A percentile compares a stretch with the other conserved stretches of the same genome.
Evolutionary conservation across 2,329 filamentous ascomycete species (phyloP).

Genomic region (Talaromyces marneffei): DNA sequence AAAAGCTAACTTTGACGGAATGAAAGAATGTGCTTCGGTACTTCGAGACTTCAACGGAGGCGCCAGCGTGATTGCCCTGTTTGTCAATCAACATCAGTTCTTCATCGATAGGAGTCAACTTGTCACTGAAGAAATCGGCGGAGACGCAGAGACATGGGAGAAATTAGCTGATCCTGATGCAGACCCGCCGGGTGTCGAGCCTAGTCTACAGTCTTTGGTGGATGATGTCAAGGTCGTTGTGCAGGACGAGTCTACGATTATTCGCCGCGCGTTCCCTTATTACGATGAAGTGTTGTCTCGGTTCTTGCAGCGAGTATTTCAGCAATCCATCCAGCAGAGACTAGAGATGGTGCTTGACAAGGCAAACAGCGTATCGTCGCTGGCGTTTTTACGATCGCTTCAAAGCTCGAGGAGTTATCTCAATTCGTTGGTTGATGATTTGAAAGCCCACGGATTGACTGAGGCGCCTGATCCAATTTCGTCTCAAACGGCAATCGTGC

Average conservation of each 20-base stretch:
- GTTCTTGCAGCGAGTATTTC: slow-evolving; percentile 92
- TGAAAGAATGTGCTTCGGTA: slow-evolving; percentile 94
- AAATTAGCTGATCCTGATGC: slow-evolving; percentile 88
- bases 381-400: slow-evolving; percentile 84
- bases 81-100: slow-evolving; percentile 98
- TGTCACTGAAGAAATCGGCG: slow-evolving; percentile 71
- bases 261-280: slow-evolving; percentile 92
- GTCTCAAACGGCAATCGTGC: slow-evolving; percentile 66
- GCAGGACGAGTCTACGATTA: slow-evolving; percentile 94
- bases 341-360: slow-evolving; percentile 95
- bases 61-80: slow-evolving; percentile 87
- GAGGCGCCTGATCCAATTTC: slow-evolving; percentile 91
- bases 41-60: slow-evolving; percentile 94
- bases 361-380: slow-evolving; percentile 80
- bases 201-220: slow-evolving; percentile 81
- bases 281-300: slow-evolving; percentile 89
- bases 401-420: slow-evolving; percentile 91
- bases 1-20: slow-evolving; percentile 91
- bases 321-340: slow-evolving; percentile 94
- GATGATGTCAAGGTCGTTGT: slow-evolving; percentile 94
- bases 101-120: slow-evolving; percentile 95
- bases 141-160: slow-evolving; percentile 69
- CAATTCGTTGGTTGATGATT: slow-evolving; percentile 76
- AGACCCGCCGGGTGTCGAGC: slow-evolving; percentile 84
- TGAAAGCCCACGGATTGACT: slow-evolving; percentile 89